Percentiles rank a stretch among this genome's conserved stretches.
Evolutionary conservation across 768 basidiomycete species (phyloP).

Genomic region (Mycena capillaripes): DNA sequence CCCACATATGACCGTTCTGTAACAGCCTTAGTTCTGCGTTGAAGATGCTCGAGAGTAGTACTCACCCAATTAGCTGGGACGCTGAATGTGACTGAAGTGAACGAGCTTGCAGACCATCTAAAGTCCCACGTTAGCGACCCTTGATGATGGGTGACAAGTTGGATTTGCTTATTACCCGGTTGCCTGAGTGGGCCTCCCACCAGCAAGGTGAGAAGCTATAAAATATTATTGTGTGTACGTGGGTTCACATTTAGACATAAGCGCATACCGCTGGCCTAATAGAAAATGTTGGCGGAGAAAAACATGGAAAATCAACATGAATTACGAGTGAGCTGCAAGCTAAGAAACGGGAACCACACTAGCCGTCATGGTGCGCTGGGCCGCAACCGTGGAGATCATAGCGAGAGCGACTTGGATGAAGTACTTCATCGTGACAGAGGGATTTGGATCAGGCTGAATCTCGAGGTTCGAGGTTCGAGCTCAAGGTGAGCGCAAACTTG

Average conservation of each 20-base stretch:
- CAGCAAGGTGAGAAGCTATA: slow-evolving; percentile 23
- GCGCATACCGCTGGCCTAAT: slow-evolving; percentile 60
- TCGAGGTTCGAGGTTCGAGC: too few relatives aligned
- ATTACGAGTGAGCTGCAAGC: slow-evolving; percentile 30
- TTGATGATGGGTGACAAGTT: neutral
- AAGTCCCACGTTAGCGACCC: neutral
- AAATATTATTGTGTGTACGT: slow-evolving; percentile 18
- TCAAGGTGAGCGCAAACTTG: neutral
- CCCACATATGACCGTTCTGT: slow-evolving; percentile 30
- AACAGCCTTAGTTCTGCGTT: neutral
- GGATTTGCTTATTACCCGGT: slow-evolving; percentile 19
- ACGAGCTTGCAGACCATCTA: slow-evolving; percentile 16
- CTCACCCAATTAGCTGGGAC: slow-evolving; percentile 27
- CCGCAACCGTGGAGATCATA: slow-evolving; percentile 40
- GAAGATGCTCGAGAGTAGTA: neutral
- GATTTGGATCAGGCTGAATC: neutral
- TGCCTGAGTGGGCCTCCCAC: slow-evolving; percentile 20
- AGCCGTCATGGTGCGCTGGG: slow-evolving; percentile 25
- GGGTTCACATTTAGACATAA: too few relatives aligned
- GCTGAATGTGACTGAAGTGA: slow-evolving; percentile 14
- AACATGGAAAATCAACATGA: neutral
- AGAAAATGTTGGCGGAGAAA: neutral
- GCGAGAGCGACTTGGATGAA: slow-evolving; percentile 20
- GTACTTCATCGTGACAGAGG: slow-evolving; percentile 10
- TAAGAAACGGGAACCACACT: neutral